Conservation (phyloP, 352 stramenopile genomes). For the Phytophthora multivora region DNA sequence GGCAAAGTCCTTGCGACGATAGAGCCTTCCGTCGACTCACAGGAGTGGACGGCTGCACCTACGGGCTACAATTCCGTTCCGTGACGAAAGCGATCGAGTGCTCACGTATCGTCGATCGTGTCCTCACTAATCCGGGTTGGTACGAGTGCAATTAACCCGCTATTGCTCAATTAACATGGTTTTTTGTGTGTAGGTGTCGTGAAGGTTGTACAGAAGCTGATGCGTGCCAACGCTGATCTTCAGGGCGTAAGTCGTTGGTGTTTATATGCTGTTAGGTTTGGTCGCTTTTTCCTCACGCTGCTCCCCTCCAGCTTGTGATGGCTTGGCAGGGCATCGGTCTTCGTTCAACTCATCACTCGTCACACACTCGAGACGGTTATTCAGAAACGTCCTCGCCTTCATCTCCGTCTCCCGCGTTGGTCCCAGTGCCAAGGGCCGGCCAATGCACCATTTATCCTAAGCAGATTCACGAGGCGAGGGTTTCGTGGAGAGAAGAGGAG, state of each 20-base stretch:
- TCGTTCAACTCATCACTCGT: conserved; percentile 12
- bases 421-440: background rate
- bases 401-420: background rate
- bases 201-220: conserved; percentile 25
- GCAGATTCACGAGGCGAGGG: conserved; percentile 1
- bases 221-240: conserved; percentile 22
- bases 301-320: conserved; percentile 33
- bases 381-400: conserved; percentile 6
- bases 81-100: conserved; percentile 49
- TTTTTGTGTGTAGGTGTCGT: conserved; percentile 7
- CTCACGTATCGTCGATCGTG: conserved; percentile 48
- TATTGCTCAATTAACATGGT: background rate
- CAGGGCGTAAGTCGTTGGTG: conserved; percentile 12
- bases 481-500: background rate
- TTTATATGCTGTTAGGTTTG: background rate
- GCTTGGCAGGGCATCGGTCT: conserved; percentile 33
- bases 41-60: conserved; percentile 34
- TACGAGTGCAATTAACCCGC: background rate
- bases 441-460: conserved; percentile 16
- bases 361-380: background rate
- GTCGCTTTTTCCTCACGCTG: background rate
- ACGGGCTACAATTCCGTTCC: conserved; percentile 57
- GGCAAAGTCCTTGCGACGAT: conserved; percentile 27
- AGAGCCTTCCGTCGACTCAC: conserved; percentile 48
- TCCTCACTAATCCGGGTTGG: conserved; percentile 53